Evolutionary conservation across 2,329 filamentous ascomycete species (phyloP), one percentile per base, ranked within the genome.

Genomic region (Sclerotiophoma versabilis): DNA sequence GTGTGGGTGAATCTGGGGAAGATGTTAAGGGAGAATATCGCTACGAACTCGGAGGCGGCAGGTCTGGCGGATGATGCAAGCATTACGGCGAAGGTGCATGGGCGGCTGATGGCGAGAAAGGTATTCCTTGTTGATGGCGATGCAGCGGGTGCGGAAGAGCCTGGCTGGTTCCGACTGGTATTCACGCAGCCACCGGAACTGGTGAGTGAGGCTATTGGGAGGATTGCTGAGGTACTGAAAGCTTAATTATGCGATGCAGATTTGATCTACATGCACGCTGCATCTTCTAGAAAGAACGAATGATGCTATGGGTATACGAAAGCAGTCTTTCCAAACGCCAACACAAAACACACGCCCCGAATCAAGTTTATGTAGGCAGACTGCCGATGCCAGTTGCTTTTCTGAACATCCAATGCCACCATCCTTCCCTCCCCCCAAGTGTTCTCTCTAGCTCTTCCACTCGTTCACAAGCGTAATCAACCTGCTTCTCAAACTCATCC

Each of bases 401-500:
- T 20, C 70, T 57, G 2, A 72, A 15, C 3, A 46, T 58, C 73
- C 73, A 76, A 41, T 67, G 56, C 49, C 61, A 53, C 75, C 74
- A 76, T 8, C 72, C 68, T 56, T 76, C 73, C 49, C 63, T 68
- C 42, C 64, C 53, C 17, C 68, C 65, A 57, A 72, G 32, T 43
- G 80, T 78, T 90, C 91, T 83, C 48, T 91, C 79, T 49, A 80
- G 50, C 49, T 80, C 87, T 38, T 83, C 57, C 0, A 77, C 75
- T 45, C 76, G 66, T 12, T 70, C 70, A 58, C 81, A 80, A 4
- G 80, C 75, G 49, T 67, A 66, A 25, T 66, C 60, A 4, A 80
- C 76, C 72, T 93, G 89, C 42, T 84, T 82, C 74, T 93, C 90
- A 73, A 96, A 96, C 57, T 92, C 89, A 10, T 77, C 79, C 0